Conservation (phyloP, 805 yeast species). For the Ogataea angusta region DNA sequence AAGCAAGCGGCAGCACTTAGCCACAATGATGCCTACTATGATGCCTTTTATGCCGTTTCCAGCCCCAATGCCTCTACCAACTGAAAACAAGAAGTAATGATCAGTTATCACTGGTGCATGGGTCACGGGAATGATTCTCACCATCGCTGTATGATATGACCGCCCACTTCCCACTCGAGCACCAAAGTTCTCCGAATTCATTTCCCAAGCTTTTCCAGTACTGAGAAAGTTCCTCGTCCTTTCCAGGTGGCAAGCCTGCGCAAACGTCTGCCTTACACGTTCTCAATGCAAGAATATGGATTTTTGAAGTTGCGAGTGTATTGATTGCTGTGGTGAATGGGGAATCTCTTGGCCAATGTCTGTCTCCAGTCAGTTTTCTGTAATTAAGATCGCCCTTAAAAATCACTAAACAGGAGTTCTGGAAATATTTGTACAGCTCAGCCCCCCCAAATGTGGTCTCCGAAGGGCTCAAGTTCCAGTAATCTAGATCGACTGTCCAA, state of each 20-base stretch:
- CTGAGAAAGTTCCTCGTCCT: conserved; percentile 62
- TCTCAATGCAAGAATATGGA: conserved; percentile 73
- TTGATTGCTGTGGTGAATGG: conserved; percentile 71
- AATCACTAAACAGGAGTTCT: conserved; percentile 65
- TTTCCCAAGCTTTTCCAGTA: conserved; percentile 57
- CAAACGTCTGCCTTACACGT: conserved; percentile 96
- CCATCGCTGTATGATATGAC: conserved; percentile 65
- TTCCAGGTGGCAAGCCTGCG: conserved; percentile 75
- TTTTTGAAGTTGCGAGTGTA: conserved; percentile 56
- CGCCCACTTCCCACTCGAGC: conserved; percentile 90
- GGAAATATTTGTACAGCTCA: conserved; percentile 57
- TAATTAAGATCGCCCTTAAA: conserved; percentile 96
- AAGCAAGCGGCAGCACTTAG: conserved; percentile 19
- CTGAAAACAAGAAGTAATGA: conserved; percentile 5
- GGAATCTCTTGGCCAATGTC: conserved; percentile 81
- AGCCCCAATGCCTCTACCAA: conserved; percentile 15
- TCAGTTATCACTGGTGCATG: too few species aligned
- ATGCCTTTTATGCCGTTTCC: conserved; percentile 34
- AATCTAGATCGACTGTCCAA: conserved; percentile 83
- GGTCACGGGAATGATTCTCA: not conserved
- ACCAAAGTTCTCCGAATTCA: conserved; percentile 74
- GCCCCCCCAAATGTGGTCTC: conserved; percentile 58
- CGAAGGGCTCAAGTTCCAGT: conserved; percentile 59
- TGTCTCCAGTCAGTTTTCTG: conserved; percentile 89
- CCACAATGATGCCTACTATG: conserved; percentile 24